Percentiles rank a stretch among this genome's conserved stretches.
Evolutionary conservation across 306 rosid genomes (phyloP).

Genomic region (Prunus mume): DNA sequence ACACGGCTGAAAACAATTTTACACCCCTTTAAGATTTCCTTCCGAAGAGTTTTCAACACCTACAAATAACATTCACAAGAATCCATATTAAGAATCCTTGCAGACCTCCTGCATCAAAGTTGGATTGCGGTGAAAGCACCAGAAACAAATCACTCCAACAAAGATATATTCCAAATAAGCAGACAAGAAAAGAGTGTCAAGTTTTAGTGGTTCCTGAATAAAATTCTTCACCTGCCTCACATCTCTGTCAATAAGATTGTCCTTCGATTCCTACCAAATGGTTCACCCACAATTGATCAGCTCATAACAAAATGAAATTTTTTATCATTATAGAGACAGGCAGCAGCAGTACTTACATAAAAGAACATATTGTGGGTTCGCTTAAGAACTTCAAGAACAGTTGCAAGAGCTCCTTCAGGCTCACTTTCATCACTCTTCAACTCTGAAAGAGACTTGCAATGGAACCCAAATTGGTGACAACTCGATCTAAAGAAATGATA

Average conservation of each 20-base stretch:
- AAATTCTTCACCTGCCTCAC: conserved; percentile 67
- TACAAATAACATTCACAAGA: conserved; percentile 21
- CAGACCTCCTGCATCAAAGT: no score
- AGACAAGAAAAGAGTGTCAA: not conserved
- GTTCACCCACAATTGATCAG: conserved; percentile 30
- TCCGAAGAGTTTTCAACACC: conserved; percentile 53
- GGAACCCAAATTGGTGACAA: conserved; percentile 68
- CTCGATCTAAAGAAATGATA: conserved; percentile 93
- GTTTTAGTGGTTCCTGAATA: not conserved
- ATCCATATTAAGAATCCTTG: not conserved
- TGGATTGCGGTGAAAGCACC: no score
- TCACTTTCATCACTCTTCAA: conserved; percentile 72
- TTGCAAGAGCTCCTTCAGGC: conserved; percentile 75
- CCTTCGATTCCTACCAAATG: conserved; percentile 55
- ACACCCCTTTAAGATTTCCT: conserved; percentile 57
- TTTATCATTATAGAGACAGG: conserved; percentile 2
- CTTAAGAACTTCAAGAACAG: conserved; percentile 68
- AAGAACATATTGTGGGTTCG: conserved; percentile 62
- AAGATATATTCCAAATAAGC: no score
- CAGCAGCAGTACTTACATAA: conserved; percentile 48
- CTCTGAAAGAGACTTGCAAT: conserved; percentile 74
- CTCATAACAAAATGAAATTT: conserved; percentile 7
- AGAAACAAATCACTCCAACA: not conserved
- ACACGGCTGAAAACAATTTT: conserved; percentile 66
- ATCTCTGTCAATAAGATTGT: conserved; percentile 53